Evolutionary conservation across 106 monocot genomes (phyloP).

Genomic region (Dactylorhiza incarnata): DNA sequence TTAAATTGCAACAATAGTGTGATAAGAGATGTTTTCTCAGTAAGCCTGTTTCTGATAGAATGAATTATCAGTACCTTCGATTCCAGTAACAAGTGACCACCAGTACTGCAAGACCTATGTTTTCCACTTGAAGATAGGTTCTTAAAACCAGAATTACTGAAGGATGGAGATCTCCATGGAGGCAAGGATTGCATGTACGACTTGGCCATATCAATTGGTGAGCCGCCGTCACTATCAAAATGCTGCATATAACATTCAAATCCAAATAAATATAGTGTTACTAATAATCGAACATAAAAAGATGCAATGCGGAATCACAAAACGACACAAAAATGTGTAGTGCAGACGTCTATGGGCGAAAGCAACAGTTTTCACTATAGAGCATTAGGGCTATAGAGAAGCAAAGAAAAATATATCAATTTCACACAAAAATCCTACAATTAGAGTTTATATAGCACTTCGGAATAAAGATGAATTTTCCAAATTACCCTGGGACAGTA

Average conservation of each 20-base stretch:
- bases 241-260: slow-evolving; percentile 22
- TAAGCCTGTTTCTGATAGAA: neutral
- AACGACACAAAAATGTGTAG: too few species aligned
- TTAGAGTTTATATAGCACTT: too few species aligned
- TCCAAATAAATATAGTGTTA: slow-evolving; percentile 1
- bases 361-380: too few species aligned
- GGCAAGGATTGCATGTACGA: slow-evolving; percentile 67
- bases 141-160: slow-evolving; percentile 16
- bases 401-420: too few species aligned
- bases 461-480: too few species aligned
- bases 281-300: neutral
- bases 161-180: slow-evolving; percentile 57
- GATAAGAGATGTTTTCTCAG: slow-evolving; percentile 8
- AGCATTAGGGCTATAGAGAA: too few species aligned
- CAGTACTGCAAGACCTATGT: slow-evolving; percentile 11
- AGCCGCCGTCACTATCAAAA: slow-evolving; percentile 16
- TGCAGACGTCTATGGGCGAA: too few species aligned
- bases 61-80: neutral
- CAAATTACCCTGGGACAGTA: too few species aligned
- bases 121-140: slow-evolving; percentile 13
- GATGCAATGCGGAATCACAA: too few species aligned
- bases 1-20: slow-evolving; percentile 3
- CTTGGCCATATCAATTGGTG: slow-evolving; percentile 57
- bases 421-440: too few species aligned
- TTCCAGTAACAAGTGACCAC: neutral